phyloP scores from a whole-genome alignment of 768 basidiomycete genomes.

The Rhizopogon roseolus region DNA sequence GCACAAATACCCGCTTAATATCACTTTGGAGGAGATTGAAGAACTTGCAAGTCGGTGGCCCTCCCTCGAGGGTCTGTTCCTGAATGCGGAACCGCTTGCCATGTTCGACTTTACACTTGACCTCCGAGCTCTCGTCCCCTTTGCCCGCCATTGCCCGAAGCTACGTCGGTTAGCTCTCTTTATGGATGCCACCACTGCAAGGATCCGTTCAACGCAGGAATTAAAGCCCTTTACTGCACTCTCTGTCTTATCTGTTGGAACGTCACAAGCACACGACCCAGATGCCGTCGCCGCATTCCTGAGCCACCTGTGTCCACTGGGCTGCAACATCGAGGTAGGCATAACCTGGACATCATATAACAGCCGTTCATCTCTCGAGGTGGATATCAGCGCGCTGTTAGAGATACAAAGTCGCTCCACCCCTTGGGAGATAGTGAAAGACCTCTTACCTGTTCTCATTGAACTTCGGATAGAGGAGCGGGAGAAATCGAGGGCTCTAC shows the following conservation, averaged over 20 bases:
- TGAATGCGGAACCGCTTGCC: slow-evolving; percentile 44
- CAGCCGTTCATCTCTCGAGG: slow-evolving; percentile 4
- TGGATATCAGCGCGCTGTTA: slow-evolving; percentile 3
- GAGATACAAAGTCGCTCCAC: slow-evolving; percentile 19
- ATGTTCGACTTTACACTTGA: slow-evolving; percentile 24
- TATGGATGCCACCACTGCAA: slow-evolving; percentile 27
- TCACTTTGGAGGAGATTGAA: slow-evolving; percentile 40
- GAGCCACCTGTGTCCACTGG: slow-evolving; percentile 43
- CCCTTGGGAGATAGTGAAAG: slow-evolving; percentile 39
- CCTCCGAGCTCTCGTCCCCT: slow-evolving; percentile 34
- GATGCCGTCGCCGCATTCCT: slow-evolving; percentile 47
- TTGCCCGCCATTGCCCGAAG: slow-evolving; percentile 35
- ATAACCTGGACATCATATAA: slow-evolving; percentile 40
- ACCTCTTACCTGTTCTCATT: slow-evolving; percentile 39
- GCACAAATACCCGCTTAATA: slow-evolving; percentile 24
- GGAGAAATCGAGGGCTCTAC: slow-evolving; percentile 31
- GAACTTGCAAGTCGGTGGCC: slow-evolving; percentile 42
- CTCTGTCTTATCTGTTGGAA: slow-evolving; percentile 39
- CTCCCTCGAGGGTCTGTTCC: slow-evolving; percentile 34
- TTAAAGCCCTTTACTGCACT: slow-evolving; percentile 18
- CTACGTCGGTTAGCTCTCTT: slow-evolving; percentile 32
- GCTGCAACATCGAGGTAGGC: slow-evolving; percentile 39
- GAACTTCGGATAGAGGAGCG: slow-evolving; percentile 41
- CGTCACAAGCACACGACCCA: slow-evolving; percentile 40
- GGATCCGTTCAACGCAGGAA: slow-evolving; percentile 6